These are phyloP conservation scores for Nymphaea colorata DNA, from an alignment of 164 flowering plant genomes.

Conservation along the genomic window DNA sequence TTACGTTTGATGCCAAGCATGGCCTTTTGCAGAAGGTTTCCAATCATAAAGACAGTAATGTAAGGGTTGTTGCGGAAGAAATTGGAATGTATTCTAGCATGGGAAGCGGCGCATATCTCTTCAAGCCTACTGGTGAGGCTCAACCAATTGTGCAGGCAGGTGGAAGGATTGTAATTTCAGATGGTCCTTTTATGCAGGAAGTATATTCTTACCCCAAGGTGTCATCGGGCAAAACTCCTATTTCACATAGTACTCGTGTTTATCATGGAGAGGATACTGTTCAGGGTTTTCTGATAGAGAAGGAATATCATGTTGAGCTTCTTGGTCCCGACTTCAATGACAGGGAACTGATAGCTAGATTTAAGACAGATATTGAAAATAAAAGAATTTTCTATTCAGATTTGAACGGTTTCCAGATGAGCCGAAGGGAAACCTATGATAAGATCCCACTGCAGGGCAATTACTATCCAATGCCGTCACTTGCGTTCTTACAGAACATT, in stretches of 20 bases:
- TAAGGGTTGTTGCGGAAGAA: constrained; percentile 59
- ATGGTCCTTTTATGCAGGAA: constrained; percentile 75
- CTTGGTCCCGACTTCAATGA: constrained; percentile 54
- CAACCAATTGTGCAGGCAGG: constrained; percentile 39
- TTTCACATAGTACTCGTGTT: constrained; percentile 80
- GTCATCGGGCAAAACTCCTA: constrained; percentile 46
- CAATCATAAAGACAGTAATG: constrained; percentile 30
- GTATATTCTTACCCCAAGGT: constrained; percentile 69
- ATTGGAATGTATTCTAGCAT: constrained; percentile 73
- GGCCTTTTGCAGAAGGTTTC: constrained; percentile 58
- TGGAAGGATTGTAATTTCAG: constrained; percentile 53
- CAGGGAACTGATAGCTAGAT: constrained; percentile 71
- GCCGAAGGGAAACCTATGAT: constrained; percentile 82
- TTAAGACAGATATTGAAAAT: constrained; percentile 68
- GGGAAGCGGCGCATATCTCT: constrained; percentile 95
- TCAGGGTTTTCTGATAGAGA: constrained; percentile 66
- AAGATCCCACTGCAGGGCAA: constrained; percentile 96
- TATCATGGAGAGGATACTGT: constrained; percentile 44
- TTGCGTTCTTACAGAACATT: constrained; percentile 75
- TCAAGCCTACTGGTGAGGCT: constrained; percentile 82
- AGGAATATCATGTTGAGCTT: constrained; percentile 96
- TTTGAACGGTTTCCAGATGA: constrained; percentile 93
- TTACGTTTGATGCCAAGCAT: constrained; percentile 46
- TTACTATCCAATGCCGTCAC: constrained; percentile 96
- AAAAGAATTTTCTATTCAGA: constrained; percentile 68